These are phyloP conservation scores for Ceratobasidium papillatum DNA, from an alignment of 1,284 basidiomycete genomes.

Conservation along the genomic window DNA sequence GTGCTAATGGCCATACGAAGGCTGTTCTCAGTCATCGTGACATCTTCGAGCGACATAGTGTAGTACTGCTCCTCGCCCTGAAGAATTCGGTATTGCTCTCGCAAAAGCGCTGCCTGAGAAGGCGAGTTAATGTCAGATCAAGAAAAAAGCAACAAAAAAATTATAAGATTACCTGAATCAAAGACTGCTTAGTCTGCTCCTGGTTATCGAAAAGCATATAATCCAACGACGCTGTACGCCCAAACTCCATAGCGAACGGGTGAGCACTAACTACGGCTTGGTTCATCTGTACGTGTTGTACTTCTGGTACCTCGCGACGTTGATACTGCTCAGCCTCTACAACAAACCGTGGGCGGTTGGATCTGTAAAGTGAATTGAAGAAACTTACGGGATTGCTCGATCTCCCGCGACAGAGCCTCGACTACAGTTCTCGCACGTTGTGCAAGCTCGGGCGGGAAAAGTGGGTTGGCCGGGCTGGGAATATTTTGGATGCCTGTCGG, in stretches of 20 bases:
- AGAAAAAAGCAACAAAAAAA: background rate
- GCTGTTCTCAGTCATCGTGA: background rate
- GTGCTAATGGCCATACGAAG: conserved; percentile 15
- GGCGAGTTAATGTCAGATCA: conserved; percentile 10
- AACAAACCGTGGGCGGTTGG: background rate
- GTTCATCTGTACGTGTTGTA: conserved; percentile 33
- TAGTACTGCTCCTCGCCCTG: conserved; percentile 20
- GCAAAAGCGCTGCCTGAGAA: conserved; percentile 26
- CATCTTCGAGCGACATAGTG: conserved; percentile 30
- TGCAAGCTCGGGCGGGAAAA: conserved; percentile 3
- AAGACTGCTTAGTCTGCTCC: background rate
- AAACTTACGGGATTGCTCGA: conserved; percentile 22
- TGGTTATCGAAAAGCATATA: conserved; percentile 24
- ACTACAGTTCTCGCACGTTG: conserved; percentile 19
- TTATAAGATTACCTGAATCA: conserved; percentile 21
- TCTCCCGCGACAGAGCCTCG: conserved; percentile 19
- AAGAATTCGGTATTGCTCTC: conserved; percentile 32
- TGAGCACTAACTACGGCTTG: conserved; percentile 8
- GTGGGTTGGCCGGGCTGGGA: background rate
- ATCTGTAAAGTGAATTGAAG: background rate
- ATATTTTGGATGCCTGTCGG: background rate
- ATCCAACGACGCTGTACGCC: conserved; percentile 23
- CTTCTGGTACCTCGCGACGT: conserved; percentile 21
- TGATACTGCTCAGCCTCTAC: background rate
- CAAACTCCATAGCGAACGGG: conserved; percentile 20